These are phyloP conservation scores for Gaertneriomyces semiglobifer DNA, from an alignment of 192 early-diverging fungal species.

Conservation along the genomic window DNA sequence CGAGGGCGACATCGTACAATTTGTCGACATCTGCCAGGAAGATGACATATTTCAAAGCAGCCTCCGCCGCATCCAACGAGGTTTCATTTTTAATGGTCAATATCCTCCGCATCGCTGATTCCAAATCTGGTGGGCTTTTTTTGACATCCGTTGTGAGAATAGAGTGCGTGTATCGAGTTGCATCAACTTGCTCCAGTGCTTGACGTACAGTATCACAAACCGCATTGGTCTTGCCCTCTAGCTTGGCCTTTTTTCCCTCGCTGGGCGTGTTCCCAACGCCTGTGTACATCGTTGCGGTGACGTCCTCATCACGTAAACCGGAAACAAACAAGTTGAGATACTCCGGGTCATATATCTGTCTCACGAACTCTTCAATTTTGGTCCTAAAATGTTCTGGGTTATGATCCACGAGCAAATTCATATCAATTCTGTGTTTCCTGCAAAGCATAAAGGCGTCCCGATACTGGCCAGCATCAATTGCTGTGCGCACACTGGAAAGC, in stretches of 20 bases:
- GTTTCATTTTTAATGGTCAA: slow-evolving; percentile 54
- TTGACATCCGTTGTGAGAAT: slow-evolving; percentile 84
- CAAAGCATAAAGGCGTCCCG: slow-evolving; percentile 74
- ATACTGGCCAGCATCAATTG: slow-evolving; percentile 67
- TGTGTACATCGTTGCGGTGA: slow-evolving; percentile 75
- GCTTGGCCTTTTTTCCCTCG: background rate
- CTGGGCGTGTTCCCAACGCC: slow-evolving; percentile 6
- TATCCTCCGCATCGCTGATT: slow-evolving; percentile 71
- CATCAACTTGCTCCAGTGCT: slow-evolving; percentile 54
- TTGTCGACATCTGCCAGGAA: slow-evolving; percentile 87
- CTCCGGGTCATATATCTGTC: slow-evolving; percentile 75
- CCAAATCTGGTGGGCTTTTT: slow-evolving; percentile 74
- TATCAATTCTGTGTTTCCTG: slow-evolving; percentile 86
- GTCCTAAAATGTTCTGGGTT: slow-evolving; percentile 63
- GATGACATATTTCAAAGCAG: slow-evolving; percentile 84
- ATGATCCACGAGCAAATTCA: slow-evolving; percentile 89
- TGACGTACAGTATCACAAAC: slow-evolving; percentile 68
- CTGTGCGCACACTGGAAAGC: slow-evolving; percentile 62
- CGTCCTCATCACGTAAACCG: slow-evolving; percentile 77
- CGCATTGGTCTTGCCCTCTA: slow-evolving; percentile 63
- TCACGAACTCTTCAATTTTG: slow-evolving; percentile 69
- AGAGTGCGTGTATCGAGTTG: slow-evolving; percentile 63
- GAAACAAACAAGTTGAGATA: slow-evolving; percentile 89
- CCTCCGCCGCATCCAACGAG: slow-evolving; percentile 66
- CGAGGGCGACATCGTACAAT: slow-evolving; percentile 87